Evolutionary conservation across 202 grass and related monocot genomes (phyloP).

Genomic region (Saccharum hybrid): DNA sequence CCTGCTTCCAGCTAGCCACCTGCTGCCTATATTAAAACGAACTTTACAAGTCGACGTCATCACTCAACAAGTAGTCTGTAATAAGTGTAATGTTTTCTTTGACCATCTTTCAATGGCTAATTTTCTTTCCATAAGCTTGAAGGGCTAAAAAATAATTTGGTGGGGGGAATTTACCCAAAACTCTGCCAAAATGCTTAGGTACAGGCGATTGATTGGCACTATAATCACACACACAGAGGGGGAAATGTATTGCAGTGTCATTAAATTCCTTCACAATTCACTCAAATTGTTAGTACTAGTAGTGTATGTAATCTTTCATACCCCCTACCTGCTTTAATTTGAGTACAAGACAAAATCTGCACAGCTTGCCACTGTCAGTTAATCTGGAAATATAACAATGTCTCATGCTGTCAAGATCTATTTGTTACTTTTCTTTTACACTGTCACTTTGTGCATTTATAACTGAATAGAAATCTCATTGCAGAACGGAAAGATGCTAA

Average conservation of each 20-base stretch:
- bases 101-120: not conserved
- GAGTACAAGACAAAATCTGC: not conserved
- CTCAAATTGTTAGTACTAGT: not conserved
- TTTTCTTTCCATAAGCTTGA: slow-evolving; percentile 14
- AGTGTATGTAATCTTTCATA: not conserved
- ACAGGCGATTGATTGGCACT: slow-evolving; percentile 20
- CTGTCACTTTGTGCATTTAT: slow-evolving; percentile 31
- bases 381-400: slow-evolving; percentile 19
- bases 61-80: not conserved
- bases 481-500: slow-evolving; percentile 93
- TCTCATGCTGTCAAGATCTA: slow-evolving; percentile 17
- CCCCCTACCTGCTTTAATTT: not conserved
- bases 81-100: slow-evolving; percentile 6
- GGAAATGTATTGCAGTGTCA: not conserved
- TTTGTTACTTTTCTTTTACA: slow-evolving; percentile 36
- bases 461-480: slow-evolving; percentile 46
- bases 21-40: not conserved
- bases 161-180: not conserved
- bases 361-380: slow-evolving; percentile 16
- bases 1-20: not conserved
- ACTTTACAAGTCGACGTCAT: not conserved
- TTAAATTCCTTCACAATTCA: not conserved
- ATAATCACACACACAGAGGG: not conserved
- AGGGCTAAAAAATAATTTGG: not conserved
- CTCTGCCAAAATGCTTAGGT: not conserved